These are phyloP conservation scores for Lecanosticta acicola DNA, from an alignment of 2,329 filamentous ascomycete species.

Conservation along the genomic window DNA sequence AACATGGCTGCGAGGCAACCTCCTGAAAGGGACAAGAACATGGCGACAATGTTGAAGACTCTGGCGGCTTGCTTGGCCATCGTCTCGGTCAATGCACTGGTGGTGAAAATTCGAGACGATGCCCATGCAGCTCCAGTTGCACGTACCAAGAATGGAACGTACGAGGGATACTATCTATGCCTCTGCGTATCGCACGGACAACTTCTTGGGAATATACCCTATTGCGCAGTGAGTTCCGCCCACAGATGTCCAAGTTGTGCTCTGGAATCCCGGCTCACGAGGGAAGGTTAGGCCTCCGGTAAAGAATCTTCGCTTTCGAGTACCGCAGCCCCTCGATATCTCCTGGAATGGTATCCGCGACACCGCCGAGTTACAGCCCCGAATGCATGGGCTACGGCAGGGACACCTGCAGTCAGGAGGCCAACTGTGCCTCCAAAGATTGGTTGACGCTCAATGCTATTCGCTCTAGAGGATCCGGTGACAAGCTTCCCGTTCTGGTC, in stretches of 20 bases:
- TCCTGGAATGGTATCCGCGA: conserved; percentile 39
- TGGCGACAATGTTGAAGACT: no score
- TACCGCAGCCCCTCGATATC: conserved; percentile 46
- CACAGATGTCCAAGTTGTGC: conserved; percentile 38
- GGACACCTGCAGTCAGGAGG: conserved; percentile 21
- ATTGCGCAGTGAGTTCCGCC: conserved; percentile 42
- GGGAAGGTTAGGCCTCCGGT: conserved; percentile 31
- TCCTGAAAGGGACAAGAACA: no score
- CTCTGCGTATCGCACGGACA: conserved; percentile 43
- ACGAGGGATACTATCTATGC: conserved; percentile 39
- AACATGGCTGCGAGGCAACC: no score
- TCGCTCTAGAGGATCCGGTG: conserved; percentile 8
- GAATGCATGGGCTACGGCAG: conserved; percentile 49
- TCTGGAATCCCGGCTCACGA: background rate
- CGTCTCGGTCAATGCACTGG: background rate
- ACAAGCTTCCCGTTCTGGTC: conserved; percentile 21
- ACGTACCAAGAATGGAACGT: conserved; percentile 44
- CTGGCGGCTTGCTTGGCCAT: no score
- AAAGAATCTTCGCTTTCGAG: conserved; percentile 48
- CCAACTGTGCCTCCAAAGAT: conserved; percentile 25
- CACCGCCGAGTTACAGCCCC: conserved; percentile 43
- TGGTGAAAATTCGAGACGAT: background rate
- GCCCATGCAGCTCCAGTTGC: conserved; percentile 17
- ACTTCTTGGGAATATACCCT: conserved; percentile 52
- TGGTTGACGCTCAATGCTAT: conserved; percentile 25